These are phyloP conservation scores for Apiotrichum veenhuisii DNA, from an alignment of 1,284 basidiomycete genomes.

Conservation along the genomic window DNA sequence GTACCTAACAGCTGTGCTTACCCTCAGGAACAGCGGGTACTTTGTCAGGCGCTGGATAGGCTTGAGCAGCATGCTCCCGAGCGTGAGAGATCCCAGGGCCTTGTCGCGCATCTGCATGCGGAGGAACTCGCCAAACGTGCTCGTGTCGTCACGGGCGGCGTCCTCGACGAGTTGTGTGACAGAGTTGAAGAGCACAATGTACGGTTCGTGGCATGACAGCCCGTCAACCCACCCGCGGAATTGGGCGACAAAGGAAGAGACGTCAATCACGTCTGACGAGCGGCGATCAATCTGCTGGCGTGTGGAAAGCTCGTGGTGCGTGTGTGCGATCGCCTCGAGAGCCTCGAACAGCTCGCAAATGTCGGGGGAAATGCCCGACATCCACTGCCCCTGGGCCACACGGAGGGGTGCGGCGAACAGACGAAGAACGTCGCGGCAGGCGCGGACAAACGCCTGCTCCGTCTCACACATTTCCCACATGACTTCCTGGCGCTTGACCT, in stretches of 20 bases:
- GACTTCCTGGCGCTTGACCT: constrained; percentile 63
- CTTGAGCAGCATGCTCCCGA: constrained; percentile 67
- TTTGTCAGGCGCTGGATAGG: constrained; percentile 68
- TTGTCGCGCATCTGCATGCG: constrained; percentile 67
- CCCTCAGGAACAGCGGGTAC: constrained; percentile 71
- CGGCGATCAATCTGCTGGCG: constrained; percentile 53
- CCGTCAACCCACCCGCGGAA: constrained; percentile 61
- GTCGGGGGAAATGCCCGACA: constrained; percentile 66
- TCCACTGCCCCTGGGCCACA: constrained; percentile 65
- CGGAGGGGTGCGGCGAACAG: constrained; percentile 73
- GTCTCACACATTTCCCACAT: constrained; percentile 65
- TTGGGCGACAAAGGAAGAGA: constrained; percentile 57
- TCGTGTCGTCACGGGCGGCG: constrained; percentile 56
- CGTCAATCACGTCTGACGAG: constrained; percentile 37
- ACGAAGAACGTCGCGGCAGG: constrained; percentile 61
- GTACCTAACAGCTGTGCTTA: constrained; percentile 56
- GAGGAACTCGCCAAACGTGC: constrained; percentile 79
- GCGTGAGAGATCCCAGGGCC: constrained; percentile 61
- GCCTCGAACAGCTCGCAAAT: constrained; percentile 72
- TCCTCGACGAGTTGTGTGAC: constrained; percentile 58
- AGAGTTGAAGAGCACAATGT: constrained; percentile 67
- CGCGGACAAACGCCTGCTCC: constrained; percentile 65
- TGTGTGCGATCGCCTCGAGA: constrained; percentile 73
- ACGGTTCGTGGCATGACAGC: constrained; percentile 78
- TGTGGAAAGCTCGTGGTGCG: constrained; percentile 63